phyloP scores from a whole-genome alignment of 805 yeast genomes.

The Henningerozyma blattae region DNA sequence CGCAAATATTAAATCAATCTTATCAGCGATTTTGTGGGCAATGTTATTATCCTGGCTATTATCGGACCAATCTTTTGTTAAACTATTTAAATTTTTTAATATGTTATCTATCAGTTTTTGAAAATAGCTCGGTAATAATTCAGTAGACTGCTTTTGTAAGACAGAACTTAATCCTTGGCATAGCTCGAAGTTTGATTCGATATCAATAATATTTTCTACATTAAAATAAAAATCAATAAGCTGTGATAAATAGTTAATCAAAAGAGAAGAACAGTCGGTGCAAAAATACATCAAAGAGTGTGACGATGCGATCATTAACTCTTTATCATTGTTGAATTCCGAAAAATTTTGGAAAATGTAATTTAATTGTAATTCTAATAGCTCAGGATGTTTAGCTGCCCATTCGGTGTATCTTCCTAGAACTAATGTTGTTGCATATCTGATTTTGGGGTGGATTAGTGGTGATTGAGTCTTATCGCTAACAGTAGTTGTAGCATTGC shows the following conservation, averaged over 20 bases:
- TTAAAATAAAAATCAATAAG: slow-evolving; percentile 59
- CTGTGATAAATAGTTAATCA: slow-evolving; percentile 62
- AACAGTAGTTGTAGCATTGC: slow-evolving; percentile 73
- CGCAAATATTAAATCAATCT: slow-evolving; percentile 40
- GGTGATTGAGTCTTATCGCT: too few species aligned
- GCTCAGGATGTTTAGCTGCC: slow-evolving; percentile 80
- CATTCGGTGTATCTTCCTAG: slow-evolving; percentile 95
- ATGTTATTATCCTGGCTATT: slow-evolving; percentile 6
- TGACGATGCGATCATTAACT: slow-evolving; percentile 72
- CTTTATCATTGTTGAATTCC: slow-evolving; percentile 17
- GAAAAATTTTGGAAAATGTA: slow-evolving; percentile 73
- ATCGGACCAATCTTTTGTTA: slow-evolving; percentile 13
- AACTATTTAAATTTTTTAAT: slow-evolving; percentile 22
- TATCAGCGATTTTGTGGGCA: slow-evolving; percentile 59
- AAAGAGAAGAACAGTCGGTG: slow-evolving; percentile 67
- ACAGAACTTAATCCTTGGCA: slow-evolving; percentile 87
- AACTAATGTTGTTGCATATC: slow-evolving; percentile 88
- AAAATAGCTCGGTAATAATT: slow-evolving; percentile 47
- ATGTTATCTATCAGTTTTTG: slow-evolving; percentile 50
- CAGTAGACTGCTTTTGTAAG: slow-evolving; percentile 46
- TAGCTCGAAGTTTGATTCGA: slow-evolving; percentile 61
- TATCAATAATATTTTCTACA: slow-evolving; percentile 43
- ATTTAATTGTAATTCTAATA: slow-evolving; percentile 67
- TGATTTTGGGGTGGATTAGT: slow-evolving; percentile 72
- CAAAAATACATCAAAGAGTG: slow-evolving; percentile 91